Base-by-base conservation (phyloP, 768 basidiomycete species). In the Kondoa subrosea region DNA sequence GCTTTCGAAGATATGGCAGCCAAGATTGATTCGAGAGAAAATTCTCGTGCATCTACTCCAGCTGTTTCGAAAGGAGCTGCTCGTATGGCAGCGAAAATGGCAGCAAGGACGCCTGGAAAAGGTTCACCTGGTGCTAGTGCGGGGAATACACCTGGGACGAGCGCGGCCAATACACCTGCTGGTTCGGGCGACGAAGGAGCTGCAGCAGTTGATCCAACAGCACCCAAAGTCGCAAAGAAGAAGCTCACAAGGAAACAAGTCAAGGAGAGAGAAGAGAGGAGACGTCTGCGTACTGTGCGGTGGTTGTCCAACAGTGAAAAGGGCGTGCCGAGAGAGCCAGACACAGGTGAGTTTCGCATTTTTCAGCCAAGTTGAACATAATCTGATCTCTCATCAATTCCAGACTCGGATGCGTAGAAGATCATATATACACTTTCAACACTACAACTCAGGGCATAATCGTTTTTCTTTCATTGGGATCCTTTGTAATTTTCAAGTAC, bases 241-340 rank as follows among this genome's bases (percentile, higher is more conserved):
- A 93, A 91, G 80, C 50, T 81, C 76, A 89, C 88, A n/a, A 83
- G 88, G 61, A 91, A 91, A 78, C 88, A 93, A 77, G 29, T 86
- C 71, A 96, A 96, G 78, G 89, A 83, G 3, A 85, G 84, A 77
- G 91, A 91, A 77, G 92, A 91, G 77, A 81, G 92, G 69, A 81
- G 88, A 76, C 81, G 85, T 74, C 75, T 85, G 27, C 66, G 69
- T 1, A 70, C 69, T 1, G 17, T 70, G 12, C 30, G 30, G 15
- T 70, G 40, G 40, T 21, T 50, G 40, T 50, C 40, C 8, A 50
- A 50, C 21, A 50, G 40, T 50, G 40, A 50, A 21, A 50, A 50
- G 40, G 40, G 40, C 8, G 40, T 50, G 40, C 40, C 8, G 40
- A 8, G 40, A 50, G 40, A 50, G 40, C 40, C 40, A 50, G 40